Conservation (phyloP, 805 yeast species). For the Candida cerambycidarum region DNA sequence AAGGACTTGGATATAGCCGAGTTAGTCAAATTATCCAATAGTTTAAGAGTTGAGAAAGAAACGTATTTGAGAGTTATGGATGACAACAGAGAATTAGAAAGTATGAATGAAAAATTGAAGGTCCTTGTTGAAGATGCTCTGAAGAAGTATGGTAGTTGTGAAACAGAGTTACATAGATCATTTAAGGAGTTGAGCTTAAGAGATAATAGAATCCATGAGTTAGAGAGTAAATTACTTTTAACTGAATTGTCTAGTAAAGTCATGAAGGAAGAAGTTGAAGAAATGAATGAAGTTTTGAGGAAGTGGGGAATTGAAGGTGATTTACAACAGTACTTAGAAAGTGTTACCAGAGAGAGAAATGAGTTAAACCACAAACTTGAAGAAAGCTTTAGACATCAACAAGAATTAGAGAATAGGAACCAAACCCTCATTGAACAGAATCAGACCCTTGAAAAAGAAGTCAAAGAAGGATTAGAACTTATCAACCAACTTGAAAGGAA, state of each 20-base stretch:
- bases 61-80: not conserved
- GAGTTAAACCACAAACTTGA: too few relatives aligned
- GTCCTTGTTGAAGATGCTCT: not conserved
- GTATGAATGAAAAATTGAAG: conserved; percentile 3
- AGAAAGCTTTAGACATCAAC: not conserved
- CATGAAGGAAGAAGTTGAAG: not conserved
- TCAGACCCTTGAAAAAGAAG: too few relatives aligned
- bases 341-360: too few relatives aligned
- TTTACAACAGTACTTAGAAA: too few relatives aligned
- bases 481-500: too few relatives aligned
- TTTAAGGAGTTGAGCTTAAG: not conserved
- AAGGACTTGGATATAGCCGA: conserved; percentile 6
- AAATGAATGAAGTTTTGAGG: too few relatives aligned
- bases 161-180: not conserved
- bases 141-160: not conserved
- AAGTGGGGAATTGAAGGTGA: too few relatives aligned
- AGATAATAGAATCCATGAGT: not conserved
- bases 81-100: conserved; percentile 13
- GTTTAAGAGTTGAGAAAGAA: not conserved
- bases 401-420: not conserved
- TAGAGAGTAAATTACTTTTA: conserved; percentile 4
- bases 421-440: too few relatives aligned
- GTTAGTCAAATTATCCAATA: not conserved
- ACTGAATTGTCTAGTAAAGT: not conserved
- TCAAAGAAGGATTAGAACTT: too few relatives aligned